Base-by-base conservation (phyloP, 2,329 filamentous ascomycete species). In the Pseudogymnoascus sp. region DNA sequence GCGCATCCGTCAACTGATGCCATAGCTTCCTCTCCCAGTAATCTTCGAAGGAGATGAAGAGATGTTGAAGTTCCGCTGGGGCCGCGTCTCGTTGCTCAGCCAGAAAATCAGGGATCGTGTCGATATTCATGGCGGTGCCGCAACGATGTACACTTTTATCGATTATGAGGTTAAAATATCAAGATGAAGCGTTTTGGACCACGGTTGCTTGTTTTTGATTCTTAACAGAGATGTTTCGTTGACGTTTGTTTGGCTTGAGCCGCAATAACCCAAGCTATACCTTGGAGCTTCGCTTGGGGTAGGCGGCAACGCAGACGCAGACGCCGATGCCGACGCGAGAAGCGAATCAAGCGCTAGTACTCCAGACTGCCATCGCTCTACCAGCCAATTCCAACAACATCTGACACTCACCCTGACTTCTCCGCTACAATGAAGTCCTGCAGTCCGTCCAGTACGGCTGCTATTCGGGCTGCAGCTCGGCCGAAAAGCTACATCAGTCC, bases 21-120 rank as follows among this genome's bases (percentile, higher is more conserved):
- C 95, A 99, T 78, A 99, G 84, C 80, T 97, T 97, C 72, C 93
- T 88, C 82, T 99, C 95, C 95, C 95, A 99, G 74, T 87, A 90
- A 75, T 96, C 92, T 81, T 99, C 95, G 69, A 99, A 96, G 72
- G 89, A 86, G 71, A 99, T 84, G 76, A 97, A 90, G 72, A 90
- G 86, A 72, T 89, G 84, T 78, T 97, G 93, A 61, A 96, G 85
- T 75, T 96, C 90, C 70, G 92, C 90, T 61, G 92, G 90, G 72
- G 92, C 90, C 75, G 87, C 82, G 74, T 96, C 91, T 75, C 92
- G 89, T 84, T 96, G 90, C 71, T 96, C 89, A 66, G 87, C 86
- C 68, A 99, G 89, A 79, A 98, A 96, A 76, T 96, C 91, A 74
- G 91, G 84, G 76, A 98, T 95, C 73, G 88, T 86, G 76, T 96